Conservation (phyloP, 345 rosid genomes). For the Populus davidiana region DNA sequence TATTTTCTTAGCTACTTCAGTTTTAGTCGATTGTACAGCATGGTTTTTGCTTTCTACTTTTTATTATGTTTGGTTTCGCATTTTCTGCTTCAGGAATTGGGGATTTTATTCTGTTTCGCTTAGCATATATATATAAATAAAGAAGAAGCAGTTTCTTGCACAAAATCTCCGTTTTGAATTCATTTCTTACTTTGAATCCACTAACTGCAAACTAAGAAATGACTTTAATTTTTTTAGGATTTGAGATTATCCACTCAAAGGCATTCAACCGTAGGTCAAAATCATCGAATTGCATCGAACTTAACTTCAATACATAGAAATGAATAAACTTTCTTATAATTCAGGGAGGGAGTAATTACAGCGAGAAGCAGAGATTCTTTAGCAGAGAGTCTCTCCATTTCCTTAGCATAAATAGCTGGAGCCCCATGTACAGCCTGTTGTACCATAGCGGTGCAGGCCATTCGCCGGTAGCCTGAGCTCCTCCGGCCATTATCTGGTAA, state of each 20-base stretch:
- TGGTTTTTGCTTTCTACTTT: background rate
- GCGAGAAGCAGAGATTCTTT: conserved; percentile 93
- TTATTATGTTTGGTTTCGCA: too few species aligned
- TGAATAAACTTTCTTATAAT: background rate
- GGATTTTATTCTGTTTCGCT: too few species aligned
- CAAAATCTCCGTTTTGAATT: background rate
- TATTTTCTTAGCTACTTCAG: background rate
- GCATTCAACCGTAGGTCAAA: background rate
- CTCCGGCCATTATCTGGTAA: background rate
- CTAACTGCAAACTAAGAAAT: background rate
- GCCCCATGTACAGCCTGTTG: conserved; percentile 69
- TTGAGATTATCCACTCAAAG: background rate
- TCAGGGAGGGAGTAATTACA: conserved; percentile 34
- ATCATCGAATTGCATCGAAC: background rate
- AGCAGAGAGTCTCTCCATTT: conserved; percentile 96
- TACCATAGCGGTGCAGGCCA: conserved; percentile 50
- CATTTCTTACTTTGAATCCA: background rate
- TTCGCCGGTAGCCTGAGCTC: background rate
- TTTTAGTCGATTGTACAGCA: background rate
- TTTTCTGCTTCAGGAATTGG: too few species aligned
- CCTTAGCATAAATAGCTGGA: conserved; percentile 78
- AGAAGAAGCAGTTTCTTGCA: too few species aligned
- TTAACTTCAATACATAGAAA: background rate
- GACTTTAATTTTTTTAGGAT: background rate
- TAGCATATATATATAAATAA: too few species aligned